Base-by-base conservation (phyloP, 805 yeast genomes). In the Blastobotrys chiropterorum region DNA sequence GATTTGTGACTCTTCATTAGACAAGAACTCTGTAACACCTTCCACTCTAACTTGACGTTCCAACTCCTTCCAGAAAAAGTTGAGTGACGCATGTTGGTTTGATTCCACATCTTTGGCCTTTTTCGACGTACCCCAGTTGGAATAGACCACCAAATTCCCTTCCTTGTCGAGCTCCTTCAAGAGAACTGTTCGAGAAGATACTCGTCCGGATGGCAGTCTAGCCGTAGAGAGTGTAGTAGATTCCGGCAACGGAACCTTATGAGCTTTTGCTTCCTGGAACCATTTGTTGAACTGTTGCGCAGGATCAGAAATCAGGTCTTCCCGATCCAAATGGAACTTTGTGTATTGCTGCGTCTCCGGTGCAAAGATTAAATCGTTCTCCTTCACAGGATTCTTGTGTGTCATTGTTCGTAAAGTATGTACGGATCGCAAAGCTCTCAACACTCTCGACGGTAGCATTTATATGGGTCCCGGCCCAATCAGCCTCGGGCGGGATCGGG, bases 21-120 rank as follows among this genome's bases (percentile, higher is more conserved):
- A 73, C 43, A 90, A 86, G 55, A 76, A 78, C 67, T 86, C 95
- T 59, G 87, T 82, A 7, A 72, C 58, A 31, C 99, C 99, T 67
- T 94, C 98, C 6, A 94, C 83, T 56, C 99, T 79, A 3, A 94
- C 95, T 69, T 90, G 97, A 59, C 97, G 81, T 72, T 94, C 97
- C 40, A 85, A 67, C 57, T 81, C 82, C 53, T 86, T 86, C 99
- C 98, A 94, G 71, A 90, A 94, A 67, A 92, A 94, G 11, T 85
- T 84, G 57, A 94, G 72, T 1, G 96, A 81, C 1, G 90, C 97
- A 62, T 79, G 76, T 56, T 86, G 85, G 68, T 94, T 94, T 38
- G 84, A 71, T 39, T 70, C 70, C 54, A 83, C 72, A 67, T 90
- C 97, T 46, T 71, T 63, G 16, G 85, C 81, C 69, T 94, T 94